Conservation (phyloP, 495 filamentous ascomycete species). For the Usnea hakonensis region DNA sequence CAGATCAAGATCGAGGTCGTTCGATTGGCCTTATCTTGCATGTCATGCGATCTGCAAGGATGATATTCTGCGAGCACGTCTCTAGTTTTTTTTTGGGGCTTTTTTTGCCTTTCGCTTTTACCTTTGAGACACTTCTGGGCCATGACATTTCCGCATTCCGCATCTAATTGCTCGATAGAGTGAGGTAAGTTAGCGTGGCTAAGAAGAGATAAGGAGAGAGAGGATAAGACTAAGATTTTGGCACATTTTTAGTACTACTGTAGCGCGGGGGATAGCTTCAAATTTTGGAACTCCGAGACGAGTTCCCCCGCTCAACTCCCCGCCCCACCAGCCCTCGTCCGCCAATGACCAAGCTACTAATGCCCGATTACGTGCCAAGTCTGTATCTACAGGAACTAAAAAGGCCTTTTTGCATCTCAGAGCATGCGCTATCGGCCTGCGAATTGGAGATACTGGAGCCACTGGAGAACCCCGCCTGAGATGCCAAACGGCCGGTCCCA, state of each 20-base stretch:
- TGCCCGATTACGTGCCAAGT: background rate
- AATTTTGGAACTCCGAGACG: background rate
- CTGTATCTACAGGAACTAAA: too few relatives aligned
- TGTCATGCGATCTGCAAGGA: background rate
- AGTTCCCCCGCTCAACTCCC: background rate
- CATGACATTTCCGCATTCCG: background rate
- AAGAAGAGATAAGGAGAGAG: constrained; percentile 18
- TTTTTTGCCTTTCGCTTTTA: background rate
- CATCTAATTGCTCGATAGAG: constrained; percentile 17
- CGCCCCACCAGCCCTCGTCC: background rate
- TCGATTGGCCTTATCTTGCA: background rate
- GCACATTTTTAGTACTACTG: too few relatives aligned
- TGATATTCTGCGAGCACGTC: background rate
- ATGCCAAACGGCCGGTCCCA: constrained; percentile 17
- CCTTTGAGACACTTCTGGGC: background rate
- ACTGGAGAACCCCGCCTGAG: constrained; percentile 1
- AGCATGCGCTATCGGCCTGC: background rate
- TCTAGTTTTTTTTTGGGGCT: too few relatives aligned
- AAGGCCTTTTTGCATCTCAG: background rate
- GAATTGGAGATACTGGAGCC: background rate
- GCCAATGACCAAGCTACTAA: background rate
- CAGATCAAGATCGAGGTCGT: background rate
- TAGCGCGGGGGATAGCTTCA: background rate
- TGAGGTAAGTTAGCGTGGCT: constrained; percentile 10
- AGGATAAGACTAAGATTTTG: background rate